These are phyloP conservation scores for Fomitopsis palustris DNA, from an alignment of 1,284 basidiomycete species.

Conservation along the genomic window DNA sequence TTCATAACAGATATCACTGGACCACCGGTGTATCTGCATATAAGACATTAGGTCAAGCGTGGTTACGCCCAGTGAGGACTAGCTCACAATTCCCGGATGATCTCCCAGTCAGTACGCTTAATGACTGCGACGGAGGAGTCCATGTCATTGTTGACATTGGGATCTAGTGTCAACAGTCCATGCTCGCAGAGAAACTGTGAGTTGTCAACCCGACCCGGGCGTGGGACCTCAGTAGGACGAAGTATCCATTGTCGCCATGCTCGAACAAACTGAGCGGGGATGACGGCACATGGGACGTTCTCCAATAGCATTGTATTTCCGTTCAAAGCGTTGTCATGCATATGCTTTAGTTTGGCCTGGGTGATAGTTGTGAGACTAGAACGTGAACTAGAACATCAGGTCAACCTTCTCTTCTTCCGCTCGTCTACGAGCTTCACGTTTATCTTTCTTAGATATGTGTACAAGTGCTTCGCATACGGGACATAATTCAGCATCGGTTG, in stretches of 20 bases:
- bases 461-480: slow-evolving; percentile 52
- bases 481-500: slow-evolving; percentile 51
- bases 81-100: slow-evolving; percentile 52
- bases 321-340: slow-evolving; percentile 52
- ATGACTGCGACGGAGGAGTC: slow-evolving; percentile 53
- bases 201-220: slow-evolving; percentile 64
- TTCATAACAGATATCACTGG: slow-evolving; percentile 55
- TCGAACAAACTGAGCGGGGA: slow-evolving; percentile 59
- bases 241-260: slow-evolving; percentile 67
- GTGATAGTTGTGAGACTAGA: neutral
- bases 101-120: slow-evolving; percentile 60
- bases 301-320: slow-evolving; percentile 42
- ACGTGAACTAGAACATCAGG: slow-evolving; percentile 8
- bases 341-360: slow-evolving; percentile 56
- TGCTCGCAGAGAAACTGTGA: slow-evolving; percentile 65
- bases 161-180: slow-evolving; percentile 59
- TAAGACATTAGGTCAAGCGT: neutral
- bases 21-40: slow-evolving; percentile 52
- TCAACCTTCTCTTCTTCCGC: slow-evolving; percentile 74
- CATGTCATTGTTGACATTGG: slow-evolving; percentile 53
- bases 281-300: slow-evolving; percentile 49
- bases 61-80: slow-evolving; percentile 8
- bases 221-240: slow-evolving; percentile 49
- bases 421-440: slow-evolving; percentile 50
- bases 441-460: slow-evolving; percentile 56